A percentile compares a stretch with the other conserved stretches of the same genome.
These are phyloP conservation scores for Wallemia hederae DNA, from an alignment of 1,284 basidiomycete species.

Conservation along the genomic window DNA sequence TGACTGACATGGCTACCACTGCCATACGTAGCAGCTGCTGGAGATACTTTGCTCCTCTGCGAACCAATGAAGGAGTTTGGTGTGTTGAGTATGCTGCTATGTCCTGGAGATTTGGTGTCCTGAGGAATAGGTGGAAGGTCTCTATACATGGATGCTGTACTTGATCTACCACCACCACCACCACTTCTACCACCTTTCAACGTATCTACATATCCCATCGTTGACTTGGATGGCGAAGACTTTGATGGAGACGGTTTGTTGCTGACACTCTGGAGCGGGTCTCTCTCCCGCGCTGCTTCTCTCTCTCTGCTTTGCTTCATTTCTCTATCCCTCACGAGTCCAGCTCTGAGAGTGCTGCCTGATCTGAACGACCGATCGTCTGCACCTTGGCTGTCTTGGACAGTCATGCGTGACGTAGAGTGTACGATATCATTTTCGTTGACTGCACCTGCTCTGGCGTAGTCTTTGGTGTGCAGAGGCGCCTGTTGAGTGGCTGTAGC, in stretches of 20 bases:
- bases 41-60: not conserved
- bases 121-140: not conserved
- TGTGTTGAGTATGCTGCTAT: not conserved
- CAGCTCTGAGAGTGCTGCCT: not conserved
- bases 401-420: constrained; percentile 8
- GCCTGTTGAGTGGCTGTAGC: constrained; percentile 1
- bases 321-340: not conserved
- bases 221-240: not conserved
- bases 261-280: not conserved
- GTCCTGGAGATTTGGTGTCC: not conserved
- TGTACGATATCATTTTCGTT: constrained; percentile 32
- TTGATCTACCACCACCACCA: not conserved
- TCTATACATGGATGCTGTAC: not conserved
- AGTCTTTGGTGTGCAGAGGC: not conserved
- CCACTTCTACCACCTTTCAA: not conserved
- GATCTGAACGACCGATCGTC: not conserved
- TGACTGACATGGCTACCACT: not conserved
- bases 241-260: not conserved
- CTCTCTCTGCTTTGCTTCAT: not conserved
- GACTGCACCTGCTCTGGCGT: constrained; percentile 14
- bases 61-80: too few relatives aligned
- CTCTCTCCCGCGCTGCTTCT: not conserved
- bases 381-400: too few relatives aligned
- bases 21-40: not conserved
- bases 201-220: not conserved